These are phyloP conservation scores for Geotrichum siamense DNA, from an alignment of 1,139 yeast genomes.

Conservation along the genomic window DNA sequence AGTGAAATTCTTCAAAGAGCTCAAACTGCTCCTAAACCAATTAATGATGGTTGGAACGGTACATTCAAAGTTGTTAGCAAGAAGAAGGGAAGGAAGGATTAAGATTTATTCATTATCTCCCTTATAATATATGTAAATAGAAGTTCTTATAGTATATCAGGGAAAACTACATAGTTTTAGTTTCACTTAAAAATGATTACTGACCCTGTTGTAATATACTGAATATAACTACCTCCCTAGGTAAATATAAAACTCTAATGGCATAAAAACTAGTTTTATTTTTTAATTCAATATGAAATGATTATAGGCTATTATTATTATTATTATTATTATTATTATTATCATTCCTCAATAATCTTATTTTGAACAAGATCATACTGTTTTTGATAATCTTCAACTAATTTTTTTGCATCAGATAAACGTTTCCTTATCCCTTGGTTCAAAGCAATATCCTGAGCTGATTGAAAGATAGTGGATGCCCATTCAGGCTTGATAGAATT, in stretches of 20 bases:
- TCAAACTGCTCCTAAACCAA: slow-evolving; percentile 44
- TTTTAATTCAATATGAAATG: too few relatives aligned
- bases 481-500: slow-evolving; percentile 69
- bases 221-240: too few relatives aligned
- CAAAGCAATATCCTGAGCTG: slow-evolving; percentile 83
- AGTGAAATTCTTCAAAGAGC: slow-evolving; percentile 54
- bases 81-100: slow-evolving; percentile 39
- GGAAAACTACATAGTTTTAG: too few relatives aligned
- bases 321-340: too few relatives aligned
- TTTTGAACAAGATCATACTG: slow-evolving; percentile 14
- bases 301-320: too few relatives aligned
- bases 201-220: too few relatives aligned
- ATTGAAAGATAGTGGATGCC: slow-evolving; percentile 68
- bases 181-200: too few relatives aligned
- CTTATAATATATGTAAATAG: too few relatives aligned
- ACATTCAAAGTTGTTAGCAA: slow-evolving; percentile 61
- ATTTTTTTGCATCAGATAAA: slow-evolving; percentile 49
- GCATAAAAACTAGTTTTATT: too few relatives aligned
- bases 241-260: too few relatives aligned
- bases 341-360: slow-evolving; percentile 12
- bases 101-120: too few relatives aligned
- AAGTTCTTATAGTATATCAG: too few relatives aligned
- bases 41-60: slow-evolving; percentile 69
- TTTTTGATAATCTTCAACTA: slow-evolving; percentile 27
- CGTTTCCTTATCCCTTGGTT: slow-evolving; percentile 87